Percentiles rank a stretch among this genome's conserved stretches.
Evolutionary conservation across 2,329 filamentous ascomycete genomes (phyloP).

Genomic region (Blastomyces parvus): DNA sequence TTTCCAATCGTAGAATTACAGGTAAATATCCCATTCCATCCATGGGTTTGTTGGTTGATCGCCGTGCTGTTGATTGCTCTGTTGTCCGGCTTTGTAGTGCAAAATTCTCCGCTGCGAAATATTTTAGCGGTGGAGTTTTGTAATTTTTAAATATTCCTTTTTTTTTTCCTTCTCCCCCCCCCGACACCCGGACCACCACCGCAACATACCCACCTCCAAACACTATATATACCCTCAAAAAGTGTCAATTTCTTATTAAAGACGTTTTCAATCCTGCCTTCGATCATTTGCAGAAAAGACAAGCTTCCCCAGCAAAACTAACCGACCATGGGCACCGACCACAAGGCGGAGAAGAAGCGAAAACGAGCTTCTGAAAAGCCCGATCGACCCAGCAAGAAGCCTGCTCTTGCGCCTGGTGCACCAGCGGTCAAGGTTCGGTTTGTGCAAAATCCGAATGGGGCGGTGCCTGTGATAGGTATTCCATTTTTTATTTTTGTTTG

Average conservation of each 20-base stretch:
- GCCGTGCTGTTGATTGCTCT: too few relatives aligned
- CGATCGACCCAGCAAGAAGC: slow-evolving; percentile 42
- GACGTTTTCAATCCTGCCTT: not conserved
- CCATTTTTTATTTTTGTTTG: too few relatives aligned
- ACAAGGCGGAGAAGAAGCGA: slow-evolving; percentile 40
- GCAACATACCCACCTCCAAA: not conserved
- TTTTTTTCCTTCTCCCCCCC: not conserved
- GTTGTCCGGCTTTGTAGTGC: too few relatives aligned
- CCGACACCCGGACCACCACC: too few relatives aligned
- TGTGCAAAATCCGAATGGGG: slow-evolving; percentile 38
- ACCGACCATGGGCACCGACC: slow-evolving; percentile 25
- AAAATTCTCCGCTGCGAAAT: too few relatives aligned
- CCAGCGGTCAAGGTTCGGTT: slow-evolving; percentile 38
- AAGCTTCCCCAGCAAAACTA: not conserved
- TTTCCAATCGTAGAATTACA: too few relatives aligned
- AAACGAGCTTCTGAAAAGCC: slow-evolving; percentile 40
- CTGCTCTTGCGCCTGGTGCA: slow-evolving; percentile 30
- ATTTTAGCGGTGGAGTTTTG: not conserved
- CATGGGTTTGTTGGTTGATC: too few relatives aligned
- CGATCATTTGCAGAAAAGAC: not conserved
- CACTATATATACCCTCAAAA: not conserved
- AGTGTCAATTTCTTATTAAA: not conserved
- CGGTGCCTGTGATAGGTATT: slow-evolving; percentile 41
- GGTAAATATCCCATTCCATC: too few relatives aligned
- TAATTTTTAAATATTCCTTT: not conserved